Evolutionary conservation across 192 early-diverging fungal genomes (phyloP), one percentile per base, ranked within the genome.

Genomic region (Gryganskiella cystojenkinii): DNA sequence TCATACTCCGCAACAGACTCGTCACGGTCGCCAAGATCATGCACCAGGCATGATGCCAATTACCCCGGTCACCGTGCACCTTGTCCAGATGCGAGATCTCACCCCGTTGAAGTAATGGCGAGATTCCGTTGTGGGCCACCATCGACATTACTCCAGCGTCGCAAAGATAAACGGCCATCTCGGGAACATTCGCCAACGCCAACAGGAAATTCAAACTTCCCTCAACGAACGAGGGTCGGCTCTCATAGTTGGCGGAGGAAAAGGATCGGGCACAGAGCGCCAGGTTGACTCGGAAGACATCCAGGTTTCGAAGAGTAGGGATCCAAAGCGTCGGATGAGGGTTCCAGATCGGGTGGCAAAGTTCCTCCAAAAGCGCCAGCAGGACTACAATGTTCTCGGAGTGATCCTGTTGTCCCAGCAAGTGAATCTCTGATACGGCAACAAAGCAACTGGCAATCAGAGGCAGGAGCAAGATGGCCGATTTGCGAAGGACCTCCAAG

Each of bases 41-140:
- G 33, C 84, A 84, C 87, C 87, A 88, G 11, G 85, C 75, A 7
- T 67, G 63, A 54, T 85, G 87, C 52, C 83, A 68, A 55, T 83
- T 60, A 10, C 69, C 72, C 20, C 74, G 74, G 20, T 64, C 69
- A 17, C 69, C 70, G 25, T 78, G 68, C 7, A 31, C 27, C 31
- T 67, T 76, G 33, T 63, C 64, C 35, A 81, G 50, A 33, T 79
- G 50, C 58, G 68, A 53, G 17, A 84, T 54, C 14, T 62, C 61
- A 34, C 83, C 81, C 44, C 61, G 62, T 33, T 82, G 78, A 28
- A 86, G 59, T 40, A 57, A n/a, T 2, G 42, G 50, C 5, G 83
- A 70, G 20, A 86, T 52, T 6, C 73, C 70, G 52, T 86, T 86
- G 35, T 86, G 81, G 17, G 56, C 58, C 37, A 86, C 55, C 30